Percentiles rank a stretch among this genome's conserved stretches.
These are phyloP conservation scores for Gracilaria domingensis DNA, from an alignment of 23 red algal species.

Conservation along the genomic window DNA sequence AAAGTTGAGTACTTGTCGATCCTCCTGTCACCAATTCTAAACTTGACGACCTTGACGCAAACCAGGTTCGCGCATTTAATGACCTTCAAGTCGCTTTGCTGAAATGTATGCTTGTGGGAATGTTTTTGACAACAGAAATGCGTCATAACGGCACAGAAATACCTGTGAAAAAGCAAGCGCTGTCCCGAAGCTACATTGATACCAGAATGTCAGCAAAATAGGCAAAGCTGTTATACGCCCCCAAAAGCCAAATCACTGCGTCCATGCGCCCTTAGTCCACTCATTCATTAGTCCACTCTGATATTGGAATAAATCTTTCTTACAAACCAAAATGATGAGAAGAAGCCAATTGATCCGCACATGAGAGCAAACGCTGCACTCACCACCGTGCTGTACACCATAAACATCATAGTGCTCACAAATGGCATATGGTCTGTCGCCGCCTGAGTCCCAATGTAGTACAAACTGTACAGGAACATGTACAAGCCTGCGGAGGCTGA, in stretches of 20 bases:
- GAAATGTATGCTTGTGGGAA: background rate
- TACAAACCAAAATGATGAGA: conserved; percentile 89
- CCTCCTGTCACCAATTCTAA: background rate
- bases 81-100: background rate
- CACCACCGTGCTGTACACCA: conserved; percentile 82
- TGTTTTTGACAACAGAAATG: background rate
- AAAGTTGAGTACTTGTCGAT: background rate
- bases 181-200: background rate
- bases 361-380: conserved; percentile 82
- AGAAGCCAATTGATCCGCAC: conserved; percentile 89
- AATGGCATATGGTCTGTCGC: conserved; percentile 71
- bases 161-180: background rate
- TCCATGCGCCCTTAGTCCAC: too few species aligned
- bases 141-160: background rate
- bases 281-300: conserved; percentile 65
- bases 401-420: conserved; percentile 83
- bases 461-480: conserved; percentile 95
- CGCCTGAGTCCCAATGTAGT: conserved; percentile 76
- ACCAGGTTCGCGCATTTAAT: background rate
- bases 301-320: conserved; percentile 87
- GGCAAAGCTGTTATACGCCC: background rate
- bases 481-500: conserved; percentile 88
- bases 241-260: background rate
- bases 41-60: background rate
- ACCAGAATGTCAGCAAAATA: background rate